Conservation (phyloP, 345 rosid genomes). For the Brassica cretica region DNA sequence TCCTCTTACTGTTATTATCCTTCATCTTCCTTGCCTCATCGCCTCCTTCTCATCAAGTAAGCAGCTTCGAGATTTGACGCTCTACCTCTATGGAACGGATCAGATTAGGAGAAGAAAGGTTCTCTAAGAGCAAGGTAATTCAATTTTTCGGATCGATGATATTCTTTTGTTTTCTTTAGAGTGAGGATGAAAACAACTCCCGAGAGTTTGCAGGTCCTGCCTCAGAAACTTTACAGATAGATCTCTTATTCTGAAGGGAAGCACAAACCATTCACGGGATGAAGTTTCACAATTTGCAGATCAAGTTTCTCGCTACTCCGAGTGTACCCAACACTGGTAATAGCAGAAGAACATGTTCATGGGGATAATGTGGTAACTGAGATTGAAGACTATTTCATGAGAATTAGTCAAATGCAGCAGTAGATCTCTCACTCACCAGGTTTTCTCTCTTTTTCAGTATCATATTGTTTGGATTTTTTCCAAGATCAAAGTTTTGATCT, state of each 20-base stretch:
- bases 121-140: slow-evolving; percentile 41
- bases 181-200: slow-evolving; percentile 19
- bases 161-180: slow-evolving; percentile 15
- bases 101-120: slow-evolving; percentile 52
- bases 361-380: slow-evolving; percentile 70
- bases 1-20: no score
- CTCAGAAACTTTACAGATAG: slow-evolving; percentile 70
- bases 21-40: no score
- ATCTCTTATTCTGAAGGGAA: slow-evolving; percentile 74
- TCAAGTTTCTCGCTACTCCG: slow-evolving; percentile 74
- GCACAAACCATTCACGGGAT: slow-evolving; percentile 63
- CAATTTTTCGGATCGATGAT: not conserved
- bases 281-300: slow-evolving; percentile 66
- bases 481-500: not conserved
- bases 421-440: slow-evolving; percentile 79
- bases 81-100: slow-evolving; percentile 50
- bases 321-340: slow-evolving; percentile 94
- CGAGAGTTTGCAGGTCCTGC: slow-evolving; percentile 65
- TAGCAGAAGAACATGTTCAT: slow-evolving; percentile 73
- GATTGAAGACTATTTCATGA: slow-evolving; percentile 84
- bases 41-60: slow-evolving; percentile 30
- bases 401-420: slow-evolving; percentile 66
- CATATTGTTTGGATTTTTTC: no score
- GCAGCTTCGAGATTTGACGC: slow-evolving; percentile 36
- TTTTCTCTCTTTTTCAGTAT: slow-evolving; percentile 18